Conservation (phyloP, 106 monocot genomes). For the Dioscorea dumetorum region DNA sequence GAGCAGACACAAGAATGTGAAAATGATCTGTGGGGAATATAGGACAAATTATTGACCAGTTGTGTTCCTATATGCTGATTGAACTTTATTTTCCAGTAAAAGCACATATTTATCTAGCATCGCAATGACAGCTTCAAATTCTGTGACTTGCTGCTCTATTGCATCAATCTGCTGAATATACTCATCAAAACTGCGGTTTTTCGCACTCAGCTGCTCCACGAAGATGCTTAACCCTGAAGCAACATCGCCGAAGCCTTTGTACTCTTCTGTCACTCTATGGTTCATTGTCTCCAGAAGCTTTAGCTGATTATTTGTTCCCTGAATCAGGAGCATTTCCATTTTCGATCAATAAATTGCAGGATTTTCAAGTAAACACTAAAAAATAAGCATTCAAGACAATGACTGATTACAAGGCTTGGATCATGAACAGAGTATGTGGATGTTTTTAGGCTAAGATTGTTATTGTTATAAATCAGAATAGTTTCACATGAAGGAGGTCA, state of each 20-base stretch:
- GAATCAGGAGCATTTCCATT: conserved; percentile 2
- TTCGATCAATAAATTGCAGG: too few species aligned
- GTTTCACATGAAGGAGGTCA: too few species aligned
- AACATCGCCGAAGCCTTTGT: conserved; percentile 58
- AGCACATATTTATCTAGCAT: conserved; percentile 84
- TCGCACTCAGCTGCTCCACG: conserved; percentile 74
- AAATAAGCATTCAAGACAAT: too few species aligned
- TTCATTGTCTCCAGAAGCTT: conserved; percentile 89
- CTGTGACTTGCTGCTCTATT: conserved; percentile 74
- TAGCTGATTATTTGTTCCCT: conserved; percentile 72
- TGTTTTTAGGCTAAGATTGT: neutral
- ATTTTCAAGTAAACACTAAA: too few species aligned
- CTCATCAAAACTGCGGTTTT: conserved; percentile 63
- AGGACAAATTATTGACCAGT: too few species aligned
- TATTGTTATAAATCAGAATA: too few species aligned
- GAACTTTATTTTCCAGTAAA: conserved; percentile 68
- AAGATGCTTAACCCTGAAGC: conserved; percentile 72
- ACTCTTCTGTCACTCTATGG: conserved; percentile 64
- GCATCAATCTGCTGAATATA: conserved; percentile 63
- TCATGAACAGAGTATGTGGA: too few species aligned
- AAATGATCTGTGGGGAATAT: too few species aligned
- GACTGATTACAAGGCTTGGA: too few species aligned
- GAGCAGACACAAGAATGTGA: too few species aligned
- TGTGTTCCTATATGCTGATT: conserved; percentile 19
- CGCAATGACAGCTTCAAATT: conserved; percentile 90